Conservation (phyloP, 139 green algal species). For the Chlorella sp. region DNA sequence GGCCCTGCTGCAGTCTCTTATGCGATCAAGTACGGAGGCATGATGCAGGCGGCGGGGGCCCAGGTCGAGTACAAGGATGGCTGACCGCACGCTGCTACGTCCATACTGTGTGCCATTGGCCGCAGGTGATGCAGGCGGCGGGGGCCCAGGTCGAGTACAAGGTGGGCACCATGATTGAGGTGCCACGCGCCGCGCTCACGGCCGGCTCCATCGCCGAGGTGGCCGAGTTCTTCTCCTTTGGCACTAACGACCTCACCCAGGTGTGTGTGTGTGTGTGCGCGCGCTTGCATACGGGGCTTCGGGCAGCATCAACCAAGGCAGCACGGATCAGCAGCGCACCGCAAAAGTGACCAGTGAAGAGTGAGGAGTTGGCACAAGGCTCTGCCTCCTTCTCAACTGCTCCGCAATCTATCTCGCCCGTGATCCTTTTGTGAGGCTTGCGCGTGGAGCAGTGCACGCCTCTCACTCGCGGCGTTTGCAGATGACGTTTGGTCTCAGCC, state of each 20-base stretch:
- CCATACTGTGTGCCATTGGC: too few relatives aligned
- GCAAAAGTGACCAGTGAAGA: too few relatives aligned
- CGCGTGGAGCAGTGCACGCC: not conserved
- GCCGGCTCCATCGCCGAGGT: conserved; percentile 68
- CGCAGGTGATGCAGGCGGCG: not conserved
- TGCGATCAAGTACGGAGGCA: too few relatives aligned
- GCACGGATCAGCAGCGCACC: too few relatives aligned
- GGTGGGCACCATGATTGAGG: conserved; percentile 92
- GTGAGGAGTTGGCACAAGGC: too few relatives aligned
- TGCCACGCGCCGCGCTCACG: conserved; percentile 73
- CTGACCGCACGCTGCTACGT: too few relatives aligned
- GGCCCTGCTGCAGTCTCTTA: too few relatives aligned
- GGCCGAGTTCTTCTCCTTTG: conserved; percentile 91
- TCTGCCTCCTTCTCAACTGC: too few relatives aligned
- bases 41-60: not conserved
- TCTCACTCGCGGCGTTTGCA: not conserved
- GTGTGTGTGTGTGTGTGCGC: conserved; percentile 19
- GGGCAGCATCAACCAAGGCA: too few relatives aligned
- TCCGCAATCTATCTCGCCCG: too few relatives aligned
- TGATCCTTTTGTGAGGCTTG: not conserved
- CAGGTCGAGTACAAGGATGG: conserved; percentile 39
- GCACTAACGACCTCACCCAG: conserved; percentile 94
- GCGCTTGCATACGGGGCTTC: too few relatives aligned
- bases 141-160: conserved; percentile 4
- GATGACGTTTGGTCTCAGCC: too few relatives aligned